Evolutionary conservation across 768 basidiomycete genomes (phyloP), one percentile per base, ranked within the genome.

Genomic region (Daedaleopsis nitida): DNA sequence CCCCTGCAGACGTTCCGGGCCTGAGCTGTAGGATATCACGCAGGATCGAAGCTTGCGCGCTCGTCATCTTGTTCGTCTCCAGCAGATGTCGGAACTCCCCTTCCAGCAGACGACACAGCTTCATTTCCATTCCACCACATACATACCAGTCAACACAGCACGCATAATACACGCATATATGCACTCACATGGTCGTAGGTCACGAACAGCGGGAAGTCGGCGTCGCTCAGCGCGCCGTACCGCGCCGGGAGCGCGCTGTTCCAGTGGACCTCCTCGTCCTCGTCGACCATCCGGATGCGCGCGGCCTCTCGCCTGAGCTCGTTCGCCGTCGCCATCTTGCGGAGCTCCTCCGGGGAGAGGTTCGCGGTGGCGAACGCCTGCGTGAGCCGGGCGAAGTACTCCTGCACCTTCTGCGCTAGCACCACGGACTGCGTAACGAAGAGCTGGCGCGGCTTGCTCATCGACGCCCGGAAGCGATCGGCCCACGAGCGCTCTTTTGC

Each of bases 401-500:
- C 84, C 62, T 86, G 79, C n/a, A 91, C 89, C 63, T 87, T 88
- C n/a, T 74, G 75, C 0, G 87, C 87, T 3, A 91, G 79, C 17
- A 85, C 76, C 17, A 78, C 79, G 2, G 89, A 91, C 66, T 88
- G 85, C 0, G 89, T 91, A 2, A 91, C 82, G 61, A 91, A 91
- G 13, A 91, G 70, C 65, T 91, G 89, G 13, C 87, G 80, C 4
- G 86, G 85, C 66, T 81, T 51, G 0, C 73, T 68, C 42, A 76
- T 70, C 3, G 70, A 62, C 17, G 69, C 74, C 11, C 70, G 70
- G 23, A 74, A 70, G 24, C 76, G 60, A 42, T 81, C 71, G 19
- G 13, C 47, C 73, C 80, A 86, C 2, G 82, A 77, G n/a, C 81
- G 74, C 64, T 91, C 86, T 8, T 89, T 83, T 1, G 82, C 80